Base-by-base conservation (phyloP, 352 stramenopile species). In the Albugo laibachii region DNA sequence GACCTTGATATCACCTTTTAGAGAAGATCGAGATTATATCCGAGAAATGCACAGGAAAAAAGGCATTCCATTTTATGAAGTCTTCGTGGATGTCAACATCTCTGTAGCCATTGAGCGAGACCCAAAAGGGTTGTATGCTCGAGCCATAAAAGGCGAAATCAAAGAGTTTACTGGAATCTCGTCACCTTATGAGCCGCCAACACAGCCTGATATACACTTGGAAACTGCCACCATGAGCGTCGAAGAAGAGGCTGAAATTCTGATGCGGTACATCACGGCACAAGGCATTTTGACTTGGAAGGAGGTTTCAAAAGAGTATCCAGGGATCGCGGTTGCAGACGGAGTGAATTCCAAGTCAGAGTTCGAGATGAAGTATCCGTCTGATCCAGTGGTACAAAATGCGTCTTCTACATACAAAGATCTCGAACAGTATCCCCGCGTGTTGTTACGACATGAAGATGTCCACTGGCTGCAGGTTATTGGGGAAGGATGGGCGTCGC, bases 111-210 rank as follows among this genome's bases (percentile, higher is more conserved):
- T 94, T 36, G 85, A 95, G n/a, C 75, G 95, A 16, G 95, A 99
- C 63, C 91, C 96, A 19, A 99, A 99, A 66, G 91, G 91, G 46
- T 51, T 96, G 16, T 96, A 96, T 69, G 93, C 94, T 55, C 88
- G 92, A 49, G 82, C 80, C 11, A 83, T 83, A 31, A 83, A 84
- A 36, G 95, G 95, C 39, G 92, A 98, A 63, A 83, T 99, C 52
- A 97, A 97, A 69, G 84, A 97, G 59, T 99, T 99, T 55, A 99
- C 95, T 3, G 96, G 95, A 54, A 96, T 98, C 51, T 95, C 96
- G 56, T 94, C 95, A 55, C 95, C 94, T 2, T 99, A 98, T 59
- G 94, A 99, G 58, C 77, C 80, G 48, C 95, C 95, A 1, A 38
- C 96, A 18, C 50, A 72, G 21, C 82, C 93, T 4, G 95, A 99